A percentile compares a stretch with the other conserved stretches of the same genome.
These are phyloP conservation scores for Mycotypha africana DNA, from an alignment of 371 early-diverging fungal genomes.

Conservation along the genomic window DNA sequence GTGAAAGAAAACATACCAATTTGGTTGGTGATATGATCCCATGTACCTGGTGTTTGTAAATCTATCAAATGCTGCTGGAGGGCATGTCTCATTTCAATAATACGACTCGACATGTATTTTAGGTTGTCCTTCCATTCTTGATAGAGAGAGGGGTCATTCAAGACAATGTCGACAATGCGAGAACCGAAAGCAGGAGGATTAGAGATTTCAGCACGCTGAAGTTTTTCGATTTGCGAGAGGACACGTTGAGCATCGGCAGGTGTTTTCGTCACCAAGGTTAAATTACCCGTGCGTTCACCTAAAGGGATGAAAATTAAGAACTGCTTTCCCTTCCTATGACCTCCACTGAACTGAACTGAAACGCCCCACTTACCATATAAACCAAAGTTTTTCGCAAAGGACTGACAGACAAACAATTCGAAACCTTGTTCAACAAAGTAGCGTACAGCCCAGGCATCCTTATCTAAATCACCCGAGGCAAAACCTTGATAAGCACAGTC, in stretches of 20 bases:
- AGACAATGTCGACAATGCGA: slow-evolving; percentile 77
- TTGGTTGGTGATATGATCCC: slow-evolving; percentile 92
- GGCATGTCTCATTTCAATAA: slow-evolving; percentile 78
- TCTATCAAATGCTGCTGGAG: slow-evolving; percentile 59
- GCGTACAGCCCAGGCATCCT: slow-evolving; percentile 89
- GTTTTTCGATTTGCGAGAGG: slow-evolving; percentile 77
- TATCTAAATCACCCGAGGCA: slow-evolving; percentile 87
- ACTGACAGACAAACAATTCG: slow-evolving; percentile 86
- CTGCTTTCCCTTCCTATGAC: too few species aligned
- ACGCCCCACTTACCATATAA: slow-evolving; percentile 74
- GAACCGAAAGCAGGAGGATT: slow-evolving; percentile 91
- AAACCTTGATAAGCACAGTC: slow-evolving; percentile 98
- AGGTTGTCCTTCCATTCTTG: slow-evolving; percentile 82
- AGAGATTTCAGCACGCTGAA: slow-evolving; percentile 81
- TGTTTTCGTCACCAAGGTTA: slow-evolving; percentile 69
- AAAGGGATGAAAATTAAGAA: not conserved
- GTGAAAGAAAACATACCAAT: slow-evolving; percentile 98
- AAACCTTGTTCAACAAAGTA: slow-evolving; percentile 89
- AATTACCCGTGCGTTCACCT: slow-evolving; percentile 87
- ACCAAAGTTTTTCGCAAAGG: slow-evolving; percentile 96
- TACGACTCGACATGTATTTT: slow-evolving; percentile 82
- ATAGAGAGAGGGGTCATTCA: slow-evolving; percentile 75
- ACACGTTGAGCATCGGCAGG: slow-evolving; percentile 49
- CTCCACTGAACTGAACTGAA: too few species aligned
- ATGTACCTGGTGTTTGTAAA: slow-evolving; percentile 85